Evolutionary conservation across 148 eudicot species (phyloP).

Genomic region (Amaranthus palmeri): DNA sequence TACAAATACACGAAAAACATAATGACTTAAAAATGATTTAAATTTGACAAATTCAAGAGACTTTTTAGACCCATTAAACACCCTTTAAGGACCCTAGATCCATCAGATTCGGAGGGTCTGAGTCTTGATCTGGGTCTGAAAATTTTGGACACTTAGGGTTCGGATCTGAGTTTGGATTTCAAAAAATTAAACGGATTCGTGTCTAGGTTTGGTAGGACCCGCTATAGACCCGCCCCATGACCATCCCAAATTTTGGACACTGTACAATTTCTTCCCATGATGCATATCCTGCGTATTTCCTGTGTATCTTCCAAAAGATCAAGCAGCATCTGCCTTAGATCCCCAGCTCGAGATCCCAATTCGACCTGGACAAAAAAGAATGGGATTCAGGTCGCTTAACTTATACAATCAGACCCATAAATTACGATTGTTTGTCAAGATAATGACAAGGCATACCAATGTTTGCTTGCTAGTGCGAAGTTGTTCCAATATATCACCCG

Average conservation of each 20-base stretch:
- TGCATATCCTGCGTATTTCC: constrained; percentile 80
- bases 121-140: no score
- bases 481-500: constrained; percentile 78
- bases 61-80: no score
- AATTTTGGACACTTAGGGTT: no score
- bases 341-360: constrained; percentile 84
- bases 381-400: not conserved
- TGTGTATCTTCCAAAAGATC: constrained; percentile 93
- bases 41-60: no score
- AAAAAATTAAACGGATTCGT: no score
- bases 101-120: no score
- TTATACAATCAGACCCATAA: not conserved
- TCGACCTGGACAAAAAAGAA: constrained; percentile 53
- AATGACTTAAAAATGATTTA: no score
- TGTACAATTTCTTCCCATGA: constrained; percentile 87
- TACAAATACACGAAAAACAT: no score
- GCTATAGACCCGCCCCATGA: no score
- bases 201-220: no score
- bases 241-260: constrained; percentile 41
- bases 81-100: no score
- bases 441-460: constrained; percentile 41
- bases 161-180: no score
- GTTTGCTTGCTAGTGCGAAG: constrained; percentile 92
- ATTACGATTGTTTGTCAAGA: not conserved
- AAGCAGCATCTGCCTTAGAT: constrained; percentile 90